These are phyloP conservation scores for Colletotrichum theobromicola DNA, from an alignment of 2,329 filamentous ascomycete species.

Conservation along the genomic window DNA sequence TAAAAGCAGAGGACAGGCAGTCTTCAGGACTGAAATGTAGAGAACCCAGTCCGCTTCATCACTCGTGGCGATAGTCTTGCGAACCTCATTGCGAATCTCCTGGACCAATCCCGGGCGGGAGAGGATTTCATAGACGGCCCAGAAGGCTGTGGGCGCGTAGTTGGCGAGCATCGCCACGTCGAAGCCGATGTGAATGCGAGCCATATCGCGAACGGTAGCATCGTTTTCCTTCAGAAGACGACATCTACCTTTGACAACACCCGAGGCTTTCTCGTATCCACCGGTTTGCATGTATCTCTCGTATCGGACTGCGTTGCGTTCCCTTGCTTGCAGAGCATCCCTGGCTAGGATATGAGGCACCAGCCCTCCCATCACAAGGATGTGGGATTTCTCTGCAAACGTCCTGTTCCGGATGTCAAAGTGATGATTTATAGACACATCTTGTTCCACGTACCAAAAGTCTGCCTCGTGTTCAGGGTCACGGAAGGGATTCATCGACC, in stretches of 20 bases:
- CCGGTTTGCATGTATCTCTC: not conserved
- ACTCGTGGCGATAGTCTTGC: not conserved
- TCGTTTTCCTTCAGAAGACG: not conserved
- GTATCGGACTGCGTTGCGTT: not conserved
- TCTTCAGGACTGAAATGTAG: conserved; percentile 36
- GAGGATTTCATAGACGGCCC: conserved; percentile 48
- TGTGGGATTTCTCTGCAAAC: not conserved
- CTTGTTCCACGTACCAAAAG: not conserved
- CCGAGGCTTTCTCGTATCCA: not conserved
- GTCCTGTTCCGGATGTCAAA: not conserved
- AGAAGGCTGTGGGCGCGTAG: conserved; percentile 47
- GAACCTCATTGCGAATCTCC: conserved; percentile 45
- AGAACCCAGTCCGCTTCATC: conserved; percentile 23
- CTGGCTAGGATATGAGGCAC: not conserved
- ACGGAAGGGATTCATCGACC: conserved; percentile 11
- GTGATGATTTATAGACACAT: not conserved
- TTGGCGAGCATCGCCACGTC: conserved; percentile 44
- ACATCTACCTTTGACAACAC: not conserved
- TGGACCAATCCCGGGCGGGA: conserved; percentile 40
- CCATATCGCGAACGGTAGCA: not conserved
- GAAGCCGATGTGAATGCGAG: not conserved
- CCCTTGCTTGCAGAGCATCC: not conserved
- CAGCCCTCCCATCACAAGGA: not conserved
- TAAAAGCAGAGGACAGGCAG: conserved; percentile 37
- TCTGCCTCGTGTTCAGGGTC: conserved; percentile 2